Base-by-base conservation (phyloP, 163 green algal species). In the Scenedesmus sp. region DNA sequence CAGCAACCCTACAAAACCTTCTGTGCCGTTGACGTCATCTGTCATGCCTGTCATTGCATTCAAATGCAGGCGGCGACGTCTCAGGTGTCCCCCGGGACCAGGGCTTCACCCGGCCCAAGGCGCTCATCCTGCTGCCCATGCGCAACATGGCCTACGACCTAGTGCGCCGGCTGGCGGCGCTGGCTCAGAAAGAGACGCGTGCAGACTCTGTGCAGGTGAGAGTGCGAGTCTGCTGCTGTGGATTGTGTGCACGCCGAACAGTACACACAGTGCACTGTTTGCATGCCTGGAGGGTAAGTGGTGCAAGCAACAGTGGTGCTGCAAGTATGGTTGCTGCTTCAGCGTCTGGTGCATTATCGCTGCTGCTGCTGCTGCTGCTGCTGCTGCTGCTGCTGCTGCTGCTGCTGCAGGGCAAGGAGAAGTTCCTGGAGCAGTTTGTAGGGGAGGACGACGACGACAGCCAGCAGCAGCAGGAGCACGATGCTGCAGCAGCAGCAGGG, bases 31-130 rank as follows among this genome's bases (percentile, higher is more conserved):
- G 20, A 34, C 62, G 82, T 16, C 20, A 74, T 56, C 54, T 81
- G n/a, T 64, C 13, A 12, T 23, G 84, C 66, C 23, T 52, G 52
- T 34, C 52, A 2, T 66, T 18, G 20, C 66, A 52, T 60, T 16
- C 1, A 60, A 70, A 2, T 15, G 46, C 54, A 54, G 77, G 77
- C 9, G 81, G 59, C 23, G 88, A 92, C 34, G 88, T 89, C 54
- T 84, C 90, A n/a, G 54, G 34, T n/a, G 64, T 89, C 12, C 93
- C 95, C 0, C 90, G 94, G 9, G 96, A 98, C 85, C 97, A 99
- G 93, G 97, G 97, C 84, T 99, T 99, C 93, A 97, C 95, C 0
- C 93, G 97, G 5, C 92, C 97, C 64, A 98, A 98, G 94, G 96
- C 98, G 87, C 95, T 99, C 62, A 76, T 99, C 10, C 93, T 99